Percentiles rank a stretch among this genome's conserved stretches.
Evolutionary conservation across 495 filamentous ascomycete species (phyloP).

Genomic region (Diplogelasinospora grovesii): DNA sequence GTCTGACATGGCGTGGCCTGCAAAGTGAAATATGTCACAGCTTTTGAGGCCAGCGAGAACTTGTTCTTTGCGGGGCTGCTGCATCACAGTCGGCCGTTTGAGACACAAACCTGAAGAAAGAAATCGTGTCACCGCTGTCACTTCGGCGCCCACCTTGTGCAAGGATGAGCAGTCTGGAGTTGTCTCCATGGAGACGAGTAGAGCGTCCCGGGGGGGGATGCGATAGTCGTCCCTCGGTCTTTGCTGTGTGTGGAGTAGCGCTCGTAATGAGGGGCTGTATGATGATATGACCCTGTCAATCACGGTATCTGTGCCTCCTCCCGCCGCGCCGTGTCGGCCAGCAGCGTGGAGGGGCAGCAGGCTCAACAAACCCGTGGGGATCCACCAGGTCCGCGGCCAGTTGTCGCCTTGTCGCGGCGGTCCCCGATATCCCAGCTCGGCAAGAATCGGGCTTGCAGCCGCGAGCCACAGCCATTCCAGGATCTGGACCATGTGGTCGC

Average conservation of each 20-base stretch:
- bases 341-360: background rate
- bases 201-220: background rate
- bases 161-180: background rate
- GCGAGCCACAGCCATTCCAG: background rate
- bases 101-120: background rate
- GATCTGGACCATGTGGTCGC: no score
- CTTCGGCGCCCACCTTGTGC: background rate
- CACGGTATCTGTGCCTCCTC: background rate
- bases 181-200: background rate
- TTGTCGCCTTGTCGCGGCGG: background rate
- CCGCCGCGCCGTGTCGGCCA: background rate
- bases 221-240: background rate
- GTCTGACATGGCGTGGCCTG: background rate
- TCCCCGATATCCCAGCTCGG: background rate
- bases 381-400: conserved; percentile 1
- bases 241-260: background rate
- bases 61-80: background rate
- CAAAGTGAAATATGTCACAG: conserved; percentile 2
- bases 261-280: background rate
- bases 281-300: background rate
- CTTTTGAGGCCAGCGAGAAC: background rate
- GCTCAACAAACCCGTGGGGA: background rate
- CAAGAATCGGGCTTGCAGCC: background rate
- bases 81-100: background rate
- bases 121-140: background rate